Percentiles rank a stretch among this genome's conserved stretches.
Evolutionary conservation across 345 rosid species (phyloP).

Genomic region (Eucalyptus grandis): DNA sequence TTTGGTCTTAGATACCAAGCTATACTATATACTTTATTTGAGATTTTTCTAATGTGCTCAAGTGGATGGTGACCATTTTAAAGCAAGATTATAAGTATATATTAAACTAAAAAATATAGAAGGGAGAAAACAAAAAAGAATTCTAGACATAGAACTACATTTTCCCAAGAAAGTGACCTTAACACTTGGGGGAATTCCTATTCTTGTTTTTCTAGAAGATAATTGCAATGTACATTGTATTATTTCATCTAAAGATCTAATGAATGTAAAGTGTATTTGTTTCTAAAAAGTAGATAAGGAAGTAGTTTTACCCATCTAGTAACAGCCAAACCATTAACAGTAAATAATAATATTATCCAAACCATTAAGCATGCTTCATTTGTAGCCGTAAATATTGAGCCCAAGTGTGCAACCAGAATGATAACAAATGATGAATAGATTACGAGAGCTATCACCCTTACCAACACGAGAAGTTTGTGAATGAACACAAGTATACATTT

Average conservation of each 20-base stretch:
- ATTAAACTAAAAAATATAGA: not conserved
- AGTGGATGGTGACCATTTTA: not conserved
- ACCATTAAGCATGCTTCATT: constrained; percentile 61
- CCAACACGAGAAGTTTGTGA: fast-evolving
- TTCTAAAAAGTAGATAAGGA: not conserved
- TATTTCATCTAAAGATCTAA: too few relatives aligned
- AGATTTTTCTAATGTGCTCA: not conserved
- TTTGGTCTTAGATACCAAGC: not conserved
- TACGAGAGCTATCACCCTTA: fast-evolving
- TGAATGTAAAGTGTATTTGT: too few relatives aligned
- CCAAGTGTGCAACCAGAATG: fast-evolving
- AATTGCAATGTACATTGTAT: not conserved
- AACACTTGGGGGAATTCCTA: not conserved
- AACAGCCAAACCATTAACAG: constrained; percentile 78
- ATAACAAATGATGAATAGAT: too few relatives aligned
- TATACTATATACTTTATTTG: fast-evolving
- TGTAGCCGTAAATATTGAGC: too few relatives aligned
- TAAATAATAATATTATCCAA: constrained; percentile 85
- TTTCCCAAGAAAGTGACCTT: too few relatives aligned
- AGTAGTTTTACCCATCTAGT: constrained; percentile 53
- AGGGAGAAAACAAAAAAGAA: not conserved
- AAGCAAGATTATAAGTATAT: not conserved
- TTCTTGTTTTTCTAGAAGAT: too few relatives aligned
- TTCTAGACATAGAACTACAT: not conserved
- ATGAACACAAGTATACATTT: fast-evolving